Base-by-base conservation (phyloP, 2,329 filamentous ascomycete genomes). In the Fusarium sulawesiense region DNA sequence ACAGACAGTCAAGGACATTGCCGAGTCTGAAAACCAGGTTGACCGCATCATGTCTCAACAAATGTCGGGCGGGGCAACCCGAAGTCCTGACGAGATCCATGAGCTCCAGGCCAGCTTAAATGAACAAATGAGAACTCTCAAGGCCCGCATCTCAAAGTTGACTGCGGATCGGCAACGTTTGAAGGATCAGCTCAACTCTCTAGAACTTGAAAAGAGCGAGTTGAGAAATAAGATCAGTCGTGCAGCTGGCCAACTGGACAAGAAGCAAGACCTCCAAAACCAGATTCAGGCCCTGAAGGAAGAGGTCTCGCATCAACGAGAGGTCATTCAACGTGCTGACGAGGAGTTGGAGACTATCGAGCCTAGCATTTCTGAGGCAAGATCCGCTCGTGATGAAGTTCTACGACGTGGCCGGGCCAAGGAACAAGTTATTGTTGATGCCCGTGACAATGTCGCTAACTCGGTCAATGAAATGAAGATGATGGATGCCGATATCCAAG, bases 41-140 rank as follows among this genome's bases (percentile, higher is more conserved):
- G 85, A 91, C 59, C 89, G 92, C 56, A 87, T 97, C 51, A 85
- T 88, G 61, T 89, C 89, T 11, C 93, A 94, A 72, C 92, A 98
- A 76, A 89, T 91, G 75, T 88, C 90, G 62, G 86, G 89, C 16
- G 84, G 86, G 27, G 79, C 85, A 12, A 87, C 88, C 16, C 89
- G 93, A 66, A 92, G 92, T 30, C 86, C 93, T 9, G 92, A 97
- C 56, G 92, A 96, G 71, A 94, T 98, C 56, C 92, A 96, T 73
- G 90, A 92, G 56, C 88, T 94, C 49, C 88, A 94, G 66, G 88
- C 89, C 49, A 81, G 83, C 20, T 85, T 91, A 59, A 87, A 87
- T 21, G 92, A 94, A 64, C 89, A 92, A 76, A 86, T 89, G 70
- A 88, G 91, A 57, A 81, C 82, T 23, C 81, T 89, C 29, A 93